These are phyloP conservation scores for Plasmodium vivax DNA, from an alignment of 169 alveolate genomes.

Conservation along the genomic window DNA sequence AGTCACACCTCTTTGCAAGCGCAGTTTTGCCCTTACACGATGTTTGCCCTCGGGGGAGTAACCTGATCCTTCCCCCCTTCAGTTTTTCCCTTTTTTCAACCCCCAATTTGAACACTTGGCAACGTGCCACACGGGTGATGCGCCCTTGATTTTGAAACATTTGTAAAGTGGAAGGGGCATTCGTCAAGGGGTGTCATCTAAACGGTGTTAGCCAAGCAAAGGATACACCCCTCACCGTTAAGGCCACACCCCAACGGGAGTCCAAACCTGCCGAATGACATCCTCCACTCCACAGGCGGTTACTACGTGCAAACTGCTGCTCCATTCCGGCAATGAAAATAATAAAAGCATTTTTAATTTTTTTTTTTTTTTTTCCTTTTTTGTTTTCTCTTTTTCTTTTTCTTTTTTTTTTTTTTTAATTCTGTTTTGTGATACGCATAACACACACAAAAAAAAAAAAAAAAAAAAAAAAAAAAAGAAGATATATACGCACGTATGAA, in stretches of 20 bases:
- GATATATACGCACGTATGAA: not conserved
- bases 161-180: not conserved
- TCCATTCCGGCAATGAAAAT: not conserved
- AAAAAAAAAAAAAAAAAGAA: slow-evolving; percentile 11
- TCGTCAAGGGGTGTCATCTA: not conserved
- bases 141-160: not conserved
- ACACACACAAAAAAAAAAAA: slow-evolving; percentile 43
- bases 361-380: not conserved
- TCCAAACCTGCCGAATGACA: not conserved
- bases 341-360: slow-evolving; percentile 56
- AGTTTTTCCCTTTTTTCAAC: not conserved
- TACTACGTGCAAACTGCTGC: not conserved
- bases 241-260: not conserved
- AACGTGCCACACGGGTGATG: not conserved
- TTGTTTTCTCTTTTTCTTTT: too few species aligned
- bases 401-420: slow-evolving; percentile 6
- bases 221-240: not conserved
- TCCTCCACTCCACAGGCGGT: not conserved
- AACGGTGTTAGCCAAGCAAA: not conserved
- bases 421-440: slow-evolving; percentile 40
- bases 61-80: not conserved
- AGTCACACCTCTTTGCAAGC: not conserved
- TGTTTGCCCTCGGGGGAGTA: not conserved
- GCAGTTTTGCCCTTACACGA: not conserved
- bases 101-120: not conserved